These are phyloP conservation scores for Colletotrichum theobromicola DNA, from an alignment of 2,329 filamentous ascomycete species.

Conservation along the genomic window DNA sequence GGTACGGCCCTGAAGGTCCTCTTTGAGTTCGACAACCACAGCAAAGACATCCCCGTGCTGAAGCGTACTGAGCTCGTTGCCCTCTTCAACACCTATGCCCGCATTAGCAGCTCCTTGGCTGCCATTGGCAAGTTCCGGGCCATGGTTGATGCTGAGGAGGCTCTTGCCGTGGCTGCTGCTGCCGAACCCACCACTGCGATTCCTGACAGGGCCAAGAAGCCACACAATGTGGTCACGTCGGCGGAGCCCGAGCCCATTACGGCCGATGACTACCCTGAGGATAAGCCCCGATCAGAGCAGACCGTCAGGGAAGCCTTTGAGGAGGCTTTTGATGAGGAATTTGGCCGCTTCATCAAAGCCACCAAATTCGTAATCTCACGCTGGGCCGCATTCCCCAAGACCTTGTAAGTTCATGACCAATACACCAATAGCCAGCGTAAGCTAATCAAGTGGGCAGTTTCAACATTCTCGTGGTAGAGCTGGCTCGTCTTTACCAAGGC, in stretches of 20 bases:
- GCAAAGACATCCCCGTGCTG: conserved; percentile 70
- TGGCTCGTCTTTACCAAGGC: conserved; percentile 51
- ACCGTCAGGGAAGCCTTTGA: conserved; percentile 62
- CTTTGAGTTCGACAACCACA: conserved; percentile 83
- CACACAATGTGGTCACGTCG: conserved; percentile 42
- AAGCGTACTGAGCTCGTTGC: conserved; percentile 93
- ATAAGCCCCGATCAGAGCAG: conserved; percentile 31
- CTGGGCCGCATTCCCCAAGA: conserved; percentile 73
- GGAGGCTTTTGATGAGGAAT: conserved; percentile 66
- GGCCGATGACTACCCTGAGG: conserved; percentile 34
- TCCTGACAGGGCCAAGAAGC: conserved; percentile 47
- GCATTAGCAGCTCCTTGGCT: conserved; percentile 80
- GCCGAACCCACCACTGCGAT: conserved; percentile 26
- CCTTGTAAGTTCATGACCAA: conserved; percentile 64
- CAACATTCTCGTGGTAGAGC: conserved; percentile 48
- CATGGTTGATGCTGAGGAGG: conserved; percentile 51
- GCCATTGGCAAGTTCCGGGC: conserved; percentile 75
- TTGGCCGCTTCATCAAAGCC: conserved; percentile 65
- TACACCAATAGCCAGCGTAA: not conserved
- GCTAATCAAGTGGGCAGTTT: not conserved
- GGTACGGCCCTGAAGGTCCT: conserved; percentile 94
- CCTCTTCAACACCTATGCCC: conserved; percentile 90
- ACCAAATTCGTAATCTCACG: conserved; percentile 69
- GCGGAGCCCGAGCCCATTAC: conserved; percentile 23
- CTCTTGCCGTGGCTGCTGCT: conserved; percentile 26